Evolutionary conservation across 805 yeast genomes (phyloP).

Genomic region (Kodamaea kakaduensis): DNA sequence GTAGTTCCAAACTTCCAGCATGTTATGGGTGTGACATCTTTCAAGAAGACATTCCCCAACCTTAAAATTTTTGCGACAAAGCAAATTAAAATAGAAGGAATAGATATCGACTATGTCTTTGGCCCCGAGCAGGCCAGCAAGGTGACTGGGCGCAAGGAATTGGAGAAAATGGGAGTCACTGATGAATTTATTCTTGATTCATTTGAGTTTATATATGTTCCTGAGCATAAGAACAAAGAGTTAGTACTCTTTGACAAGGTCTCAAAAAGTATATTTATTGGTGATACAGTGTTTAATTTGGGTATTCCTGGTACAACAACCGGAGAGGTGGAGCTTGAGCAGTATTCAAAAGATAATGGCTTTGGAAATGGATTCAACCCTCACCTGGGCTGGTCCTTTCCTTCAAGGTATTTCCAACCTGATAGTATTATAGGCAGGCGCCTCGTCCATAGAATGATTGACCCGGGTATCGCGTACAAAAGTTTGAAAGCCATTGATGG

Average conservation of each 20-base stretch:
- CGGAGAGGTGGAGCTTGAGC: constrained; percentile 12
- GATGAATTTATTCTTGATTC: constrained; percentile 10
- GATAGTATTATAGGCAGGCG: background rate
- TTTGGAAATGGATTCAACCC: constrained; percentile 12
- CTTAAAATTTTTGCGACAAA: constrained; percentile 12
- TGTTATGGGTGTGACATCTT: constrained; percentile 11
- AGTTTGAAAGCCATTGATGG: constrained; percentile 20
- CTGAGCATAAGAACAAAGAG: constrained; percentile 12
- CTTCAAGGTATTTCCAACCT: constrained; percentile 9
- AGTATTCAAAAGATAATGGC: constrained; percentile 14
- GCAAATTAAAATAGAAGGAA: background rate
- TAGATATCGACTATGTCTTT: constrained; percentile 7
- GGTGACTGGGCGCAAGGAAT: constrained; percentile 13
- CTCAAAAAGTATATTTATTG: constrained; percentile 11
- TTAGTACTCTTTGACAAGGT: constrained; percentile 13
- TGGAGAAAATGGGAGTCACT: constrained; percentile 8
- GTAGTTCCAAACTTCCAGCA: constrained; percentile 15
- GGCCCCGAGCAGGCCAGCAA: constrained; percentile 2
- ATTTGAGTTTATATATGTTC: constrained; percentile 14
- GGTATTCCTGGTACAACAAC: constrained; percentile 10
- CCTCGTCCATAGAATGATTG: background rate
- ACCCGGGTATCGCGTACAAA: constrained; percentile 11
- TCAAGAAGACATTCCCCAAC: constrained; percentile 13
- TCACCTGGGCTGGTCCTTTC: constrained; percentile 13
- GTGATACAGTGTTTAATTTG: constrained; percentile 14